Base-by-base conservation (phyloP, 2,329 filamentous ascomycete genomes). In the Cadophora luteo-olivacea region DNA sequence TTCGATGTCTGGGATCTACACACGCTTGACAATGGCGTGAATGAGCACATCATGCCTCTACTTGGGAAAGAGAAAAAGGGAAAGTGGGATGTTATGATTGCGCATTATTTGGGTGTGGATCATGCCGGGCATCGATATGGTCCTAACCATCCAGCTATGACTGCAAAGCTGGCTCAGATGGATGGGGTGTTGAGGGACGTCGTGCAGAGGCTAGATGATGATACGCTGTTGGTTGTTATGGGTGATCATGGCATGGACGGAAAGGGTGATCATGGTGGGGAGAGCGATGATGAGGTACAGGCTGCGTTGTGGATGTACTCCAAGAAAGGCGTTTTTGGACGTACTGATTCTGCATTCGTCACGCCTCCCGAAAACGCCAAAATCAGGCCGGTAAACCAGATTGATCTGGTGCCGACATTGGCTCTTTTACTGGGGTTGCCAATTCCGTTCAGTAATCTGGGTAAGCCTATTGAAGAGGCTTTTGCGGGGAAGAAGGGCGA, bases 291-390 rank as follows among this genome's bases (percentile, higher is more conserved):
- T 72, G 96, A 99, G 79, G 88, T 99, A 7, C 90, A 99, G 79
- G 94, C 96, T 66, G 94, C 96, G 1, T 80, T 99, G 58, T 99
- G 96, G 95, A 97, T 99, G 94, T 99, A 98, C 79, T 97, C 96
- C 1, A 97, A 94, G 79, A 90, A 88, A 74, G 89, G 89, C 0
- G 80, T 92, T 11, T 99, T 99, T 79, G 96, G 96, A 19, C 89
- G 94, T 49, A 92, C 88, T 1, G 84, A 87, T 61, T 82, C 87
- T 3, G 86, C 88, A 6, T 86, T 85, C 72, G 78, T 81, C 16
- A 81, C 83, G 24, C 90, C 89, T 22, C 89, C 88, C 7, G 80
- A 82, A n/a, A 92, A 87, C 25, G 94, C 94, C 51, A 97, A 96
- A 78, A 87, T 90, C 25, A 86, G 92, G 11, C 89, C 92, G 0